Evolutionary conservation across 257 asterid genomes (phyloP), one percentile per base, ranked within the genome.

Genomic region (Thymus quinquecostatus): DNA sequence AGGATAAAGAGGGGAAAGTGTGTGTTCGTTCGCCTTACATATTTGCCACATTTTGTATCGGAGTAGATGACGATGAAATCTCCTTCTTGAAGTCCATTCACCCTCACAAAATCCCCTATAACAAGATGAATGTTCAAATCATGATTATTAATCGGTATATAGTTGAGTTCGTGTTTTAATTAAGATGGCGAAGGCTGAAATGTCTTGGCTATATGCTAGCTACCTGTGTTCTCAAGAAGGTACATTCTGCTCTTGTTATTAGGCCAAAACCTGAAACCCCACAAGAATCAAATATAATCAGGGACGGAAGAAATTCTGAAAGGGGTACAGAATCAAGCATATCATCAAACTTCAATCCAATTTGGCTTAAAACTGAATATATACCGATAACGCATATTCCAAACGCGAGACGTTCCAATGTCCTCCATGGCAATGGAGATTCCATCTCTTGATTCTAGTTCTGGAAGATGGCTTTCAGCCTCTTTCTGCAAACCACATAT

Each of bases 201-300:
- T 13, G 21, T 13, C 32, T 14, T 33, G 7, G n/a, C 36, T 72
- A 92, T 94, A 94, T 33, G 96, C 10, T 33, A 7, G n/a, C 36
- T 72, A 92, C 96, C 96, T 33, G 96, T 86, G 80, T 92, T 92
- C 77, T 90, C 98, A 62, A 92, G 92, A 68, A 92, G 92, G 83
- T 92, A 92, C 98, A 92, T 92, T 70, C 96, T 80, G 77, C 98
- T 92, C 68, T 90, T 92, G 91, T 92, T 92, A 61, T 92, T 92
- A 21, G 95, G 92, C 95, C 92, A 87, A 72, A 84, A 87, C 82
- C 92, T 87, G 85, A 56, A 73, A 68, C 7, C 45, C 57, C 33
- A 29, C 50, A 55, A 49, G 21, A 9, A 61, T 10, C 73, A 34
- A 1, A 27, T 2, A 28, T 14, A 48, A 60, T 36, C n/a, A 77